These are phyloP conservation scores for Annulohypoxylon stygium DNA, from an alignment of 495 filamentous ascomycete genomes.

Conservation along the genomic window DNA sequence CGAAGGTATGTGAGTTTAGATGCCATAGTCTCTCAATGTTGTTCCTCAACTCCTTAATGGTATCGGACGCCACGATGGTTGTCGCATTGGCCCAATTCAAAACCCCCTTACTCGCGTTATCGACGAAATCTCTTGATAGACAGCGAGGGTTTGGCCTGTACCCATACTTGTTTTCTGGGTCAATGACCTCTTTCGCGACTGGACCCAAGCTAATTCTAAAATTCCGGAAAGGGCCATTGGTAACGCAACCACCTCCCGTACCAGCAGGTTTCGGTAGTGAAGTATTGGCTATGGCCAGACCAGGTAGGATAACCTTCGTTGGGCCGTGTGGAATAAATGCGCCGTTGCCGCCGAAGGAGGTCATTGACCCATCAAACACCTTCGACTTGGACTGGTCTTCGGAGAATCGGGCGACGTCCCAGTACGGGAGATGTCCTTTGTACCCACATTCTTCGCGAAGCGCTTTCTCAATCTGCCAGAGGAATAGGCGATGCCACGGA, in stretches of 20 bases:
- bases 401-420: slow-evolving; percentile 73
- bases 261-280: slow-evolving; percentile 59
- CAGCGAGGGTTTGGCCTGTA: slow-evolving; percentile 68
- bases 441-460: slow-evolving; percentile 79
- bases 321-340: slow-evolving; percentile 52
- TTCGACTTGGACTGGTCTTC: slow-evolving; percentile 64
- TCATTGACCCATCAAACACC: slow-evolving; percentile 72
- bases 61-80: slow-evolving; percentile 35
- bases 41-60: slow-evolving; percentile 29
- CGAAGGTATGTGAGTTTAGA: slow-evolving; percentile 41
- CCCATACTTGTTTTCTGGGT: slow-evolving; percentile 45
- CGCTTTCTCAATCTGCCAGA: slow-evolving; percentile 72
- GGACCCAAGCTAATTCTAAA: slow-evolving; percentile 39
- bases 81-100: slow-evolving; percentile 37
- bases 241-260: slow-evolving; percentile 74
- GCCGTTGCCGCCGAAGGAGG: slow-evolving; percentile 73
- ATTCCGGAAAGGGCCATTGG: slow-evolving; percentile 66
- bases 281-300: slow-evolving; percentile 43
- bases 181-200: slow-evolving; percentile 53
- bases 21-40: slow-evolving; percentile 42
- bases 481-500: slow-evolving; percentile 78
- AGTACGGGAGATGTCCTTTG: slow-evolving; percentile 67
- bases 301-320: slow-evolving; percentile 42
- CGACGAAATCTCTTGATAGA: slow-evolving; percentile 70
- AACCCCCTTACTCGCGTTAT: slow-evolving; percentile 34